Percentiles rank a stretch among this genome's conserved stretches.
Conservation (phyloP, 148 eudicot species). For the Salicornia ramosissima region DNA sequence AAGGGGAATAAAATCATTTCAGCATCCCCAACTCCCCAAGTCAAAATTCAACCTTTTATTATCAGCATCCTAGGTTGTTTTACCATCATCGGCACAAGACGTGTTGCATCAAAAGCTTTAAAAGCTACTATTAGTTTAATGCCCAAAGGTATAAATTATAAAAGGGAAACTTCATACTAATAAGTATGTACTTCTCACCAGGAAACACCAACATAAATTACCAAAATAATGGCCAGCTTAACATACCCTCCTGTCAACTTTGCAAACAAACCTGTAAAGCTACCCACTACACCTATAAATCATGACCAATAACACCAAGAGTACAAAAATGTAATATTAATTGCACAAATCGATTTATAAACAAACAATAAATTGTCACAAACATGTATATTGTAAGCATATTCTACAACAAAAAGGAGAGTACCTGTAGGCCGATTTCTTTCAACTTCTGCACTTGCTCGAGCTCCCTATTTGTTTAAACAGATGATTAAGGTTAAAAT, state of each 20-base stretch:
- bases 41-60: too few species aligned
- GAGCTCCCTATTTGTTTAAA: slow-evolving; percentile 34
- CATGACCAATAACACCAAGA: too few species aligned
- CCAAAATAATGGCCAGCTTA: background rate
- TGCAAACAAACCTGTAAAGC: background rate
- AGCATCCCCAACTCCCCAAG: too few species aligned
- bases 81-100: background rate
- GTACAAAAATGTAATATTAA: too few species aligned
- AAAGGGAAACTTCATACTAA: too few species aligned
- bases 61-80: too few species aligned
- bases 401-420: background rate
- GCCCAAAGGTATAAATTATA: background rate
- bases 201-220: background rate
- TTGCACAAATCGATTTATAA: too few species aligned
- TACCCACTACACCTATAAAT: background rate
- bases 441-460: slow-evolving; percentile 34
- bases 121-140: background rate
- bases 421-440: slow-evolving; percentile 43
- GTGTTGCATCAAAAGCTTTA: background rate
- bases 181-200: background rate
- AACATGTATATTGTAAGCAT: background rate
- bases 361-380: too few species aligned
- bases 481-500: background rate
- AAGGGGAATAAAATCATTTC: too few species aligned
- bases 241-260: background rate